Base-by-base conservation (phyloP, 1,139 yeast genomes). In the Cylindricascospora bacillispora region DNA sequence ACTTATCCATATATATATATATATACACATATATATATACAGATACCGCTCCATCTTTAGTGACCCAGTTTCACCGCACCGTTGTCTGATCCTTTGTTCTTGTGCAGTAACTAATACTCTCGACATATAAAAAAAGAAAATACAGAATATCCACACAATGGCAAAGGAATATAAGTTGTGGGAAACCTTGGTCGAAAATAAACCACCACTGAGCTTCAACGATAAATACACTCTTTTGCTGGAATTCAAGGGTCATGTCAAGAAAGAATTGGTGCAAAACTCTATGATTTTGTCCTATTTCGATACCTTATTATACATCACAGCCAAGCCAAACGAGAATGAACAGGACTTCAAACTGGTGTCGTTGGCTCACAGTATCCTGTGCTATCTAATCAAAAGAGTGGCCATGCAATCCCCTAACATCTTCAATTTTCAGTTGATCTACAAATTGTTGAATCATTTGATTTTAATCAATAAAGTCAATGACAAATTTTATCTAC, bases 311-410 rank as follows among this genome's bases (percentile, higher is more conserved):
- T 32, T 47, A 27, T 33, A 28, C 13, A 31, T 37, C 4, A 29
- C 79, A 25, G 54, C 66, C 10, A 42, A 59, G 9, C 39, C 25
- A 6, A 74, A 72, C 12, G 24, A 7, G 2, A 59, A 62, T 25
- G 60, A 63, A 1, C 46, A 54, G 3, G 67, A 64, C 27, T 37
- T 54, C 16, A 57, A 63, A n/a, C 59, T 73, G 15, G 60, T 62
- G 36, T 46, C 63, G 0, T 45, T 62, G 23, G 67, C 79, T 2
- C 80, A 81, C 48, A 72, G 82, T 10, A 67, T 83, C 7, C 54
- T 80, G 7, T 78, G 86, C 36, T 89, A 83, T 47, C 57, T 83
- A 28, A 70, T 81, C 17, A 81, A 80, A 43, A 62, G 95, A 13
- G 73, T 81, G 2, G 72, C 80, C 30, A 71, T 76, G 53, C 95